Conservation (phyloP, 768 basidiomycete species). For the Tylopilus felleus region DNA sequence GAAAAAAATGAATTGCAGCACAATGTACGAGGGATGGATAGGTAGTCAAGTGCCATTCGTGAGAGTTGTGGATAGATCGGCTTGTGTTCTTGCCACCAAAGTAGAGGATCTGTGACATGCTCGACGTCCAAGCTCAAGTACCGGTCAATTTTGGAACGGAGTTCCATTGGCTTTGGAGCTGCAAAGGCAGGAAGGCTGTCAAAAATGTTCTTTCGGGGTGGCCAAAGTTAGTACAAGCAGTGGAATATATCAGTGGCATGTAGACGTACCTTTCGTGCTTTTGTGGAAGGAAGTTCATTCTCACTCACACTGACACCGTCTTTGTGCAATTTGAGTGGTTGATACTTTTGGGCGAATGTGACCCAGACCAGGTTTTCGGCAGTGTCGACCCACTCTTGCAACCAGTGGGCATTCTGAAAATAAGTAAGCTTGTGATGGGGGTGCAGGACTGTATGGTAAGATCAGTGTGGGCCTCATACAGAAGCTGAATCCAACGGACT, state of each 20-base stretch:
- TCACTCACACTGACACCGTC: not conserved
- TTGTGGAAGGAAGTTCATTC: not conserved
- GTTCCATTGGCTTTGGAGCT: not conserved
- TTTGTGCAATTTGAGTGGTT: not conserved
- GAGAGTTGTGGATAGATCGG: not conserved
- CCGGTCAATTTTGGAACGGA: not conserved
- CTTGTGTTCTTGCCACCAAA: not conserved
- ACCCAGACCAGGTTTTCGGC: not conserved
- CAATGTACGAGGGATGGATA: not conserved
- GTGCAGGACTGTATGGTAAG: not conserved
- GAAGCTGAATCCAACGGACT: not conserved
- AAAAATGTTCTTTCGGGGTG: not conserved
- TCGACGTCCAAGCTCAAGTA: not conserved
- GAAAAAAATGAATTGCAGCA: not conserved
- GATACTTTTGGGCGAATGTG: not conserved
- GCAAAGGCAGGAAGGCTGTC: not conserved
- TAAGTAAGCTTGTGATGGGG: not conserved
- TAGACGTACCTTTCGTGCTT: not conserved
- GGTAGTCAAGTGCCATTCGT: not conserved
- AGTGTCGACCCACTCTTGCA: not conserved
- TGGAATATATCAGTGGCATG: not conserved
- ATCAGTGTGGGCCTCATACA: not conserved
- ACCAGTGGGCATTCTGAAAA: not conserved
- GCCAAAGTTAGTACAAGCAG: not conserved
- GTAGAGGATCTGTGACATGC: not conserved